These are phyloP conservation scores for Protostelium mycophagum DNA, from an alignment of 78 protist species.

Conservation along the genomic window DNA sequence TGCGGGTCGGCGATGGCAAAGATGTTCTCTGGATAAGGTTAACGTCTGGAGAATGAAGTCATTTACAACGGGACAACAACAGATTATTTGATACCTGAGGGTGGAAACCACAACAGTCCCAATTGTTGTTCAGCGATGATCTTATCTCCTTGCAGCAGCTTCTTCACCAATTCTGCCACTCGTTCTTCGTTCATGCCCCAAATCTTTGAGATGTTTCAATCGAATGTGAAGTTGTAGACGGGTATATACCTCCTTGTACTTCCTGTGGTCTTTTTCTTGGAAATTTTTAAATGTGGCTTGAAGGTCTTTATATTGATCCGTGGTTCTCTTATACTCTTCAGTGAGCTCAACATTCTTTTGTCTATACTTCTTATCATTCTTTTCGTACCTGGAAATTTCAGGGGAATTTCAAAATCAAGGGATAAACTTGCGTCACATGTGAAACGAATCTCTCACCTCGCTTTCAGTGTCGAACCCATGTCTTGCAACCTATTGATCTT, in stretches of 20 bases:
- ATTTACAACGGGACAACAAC: no score
- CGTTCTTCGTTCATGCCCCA: constrained; percentile 69
- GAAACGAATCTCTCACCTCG: not conserved
- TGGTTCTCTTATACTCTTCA: constrained; percentile 61
- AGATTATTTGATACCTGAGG: no score
- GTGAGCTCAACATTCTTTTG: constrained; percentile 44
- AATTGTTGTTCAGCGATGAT: constrained; percentile 67
- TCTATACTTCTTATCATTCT: constrained; percentile 36
- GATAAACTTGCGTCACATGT: no score
- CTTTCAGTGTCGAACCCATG: not conserved
- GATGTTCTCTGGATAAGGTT: constrained; percentile 32
- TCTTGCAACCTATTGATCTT: constrained; percentile 25
- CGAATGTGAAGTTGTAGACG: no score
- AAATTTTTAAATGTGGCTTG: constrained; percentile 70
- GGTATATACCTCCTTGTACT: constrained; percentile 59
- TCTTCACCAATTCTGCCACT: constrained; percentile 20
- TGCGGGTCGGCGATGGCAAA: not conserved
- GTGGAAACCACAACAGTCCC: constrained; percentile 62
- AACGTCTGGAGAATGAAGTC: no score
- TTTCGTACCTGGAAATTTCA: constrained; percentile 19
- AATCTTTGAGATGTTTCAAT: no score
- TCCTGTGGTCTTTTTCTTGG: constrained; percentile 32
- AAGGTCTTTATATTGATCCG: constrained; percentile 78
- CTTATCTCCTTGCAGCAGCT: constrained; percentile 52
- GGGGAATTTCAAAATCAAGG: not conserved